Conservation (phyloP, 345 rosid species). For the Acer yangbiense region DNA sequence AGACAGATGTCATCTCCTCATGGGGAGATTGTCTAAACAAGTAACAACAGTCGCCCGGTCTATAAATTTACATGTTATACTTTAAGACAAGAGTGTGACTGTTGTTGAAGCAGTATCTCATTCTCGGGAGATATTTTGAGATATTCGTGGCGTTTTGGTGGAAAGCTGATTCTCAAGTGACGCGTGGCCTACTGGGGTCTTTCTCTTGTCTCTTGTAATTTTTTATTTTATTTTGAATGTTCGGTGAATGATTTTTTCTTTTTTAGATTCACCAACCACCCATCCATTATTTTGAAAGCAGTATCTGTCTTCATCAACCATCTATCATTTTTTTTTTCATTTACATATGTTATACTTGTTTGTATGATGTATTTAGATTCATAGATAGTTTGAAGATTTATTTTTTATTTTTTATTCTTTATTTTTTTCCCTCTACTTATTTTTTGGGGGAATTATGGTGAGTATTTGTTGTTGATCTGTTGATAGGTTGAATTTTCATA, state of each 20-base stretch:
- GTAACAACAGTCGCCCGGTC: too few species aligned
- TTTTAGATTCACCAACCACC: too few species aligned
- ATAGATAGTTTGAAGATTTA: neutral
- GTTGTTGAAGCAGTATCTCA: neutral
- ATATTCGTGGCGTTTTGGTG: neutral
- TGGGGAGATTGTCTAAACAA: too few species aligned
- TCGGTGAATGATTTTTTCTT: neutral
- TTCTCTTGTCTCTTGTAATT: conserved; percentile 13
- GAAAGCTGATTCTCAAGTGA: neutral
- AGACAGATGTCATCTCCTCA: too few species aligned
- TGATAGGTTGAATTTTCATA: neutral
- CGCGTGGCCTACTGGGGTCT: neutral
- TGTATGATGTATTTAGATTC: neutral
- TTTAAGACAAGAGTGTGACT: neutral
- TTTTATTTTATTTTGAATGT: conserved; percentile 6
- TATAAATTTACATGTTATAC: too few species aligned
- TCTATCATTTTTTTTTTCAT: neutral
- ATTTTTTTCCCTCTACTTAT: neutral
- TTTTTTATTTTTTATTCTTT: neutral
- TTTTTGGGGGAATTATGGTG: neutral
- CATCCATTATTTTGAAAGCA: too few species aligned
- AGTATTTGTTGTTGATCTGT: neutral
- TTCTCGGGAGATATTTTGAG: neutral
- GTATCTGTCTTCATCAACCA: neutral
- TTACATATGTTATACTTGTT: too few species aligned